Percentiles rank a stretch among this genome's conserved stretches.
These are phyloP conservation scores for Diaporthe vexans DNA, from an alignment of 2,329 filamentous ascomycete species.

Conservation along the genomic window DNA sequence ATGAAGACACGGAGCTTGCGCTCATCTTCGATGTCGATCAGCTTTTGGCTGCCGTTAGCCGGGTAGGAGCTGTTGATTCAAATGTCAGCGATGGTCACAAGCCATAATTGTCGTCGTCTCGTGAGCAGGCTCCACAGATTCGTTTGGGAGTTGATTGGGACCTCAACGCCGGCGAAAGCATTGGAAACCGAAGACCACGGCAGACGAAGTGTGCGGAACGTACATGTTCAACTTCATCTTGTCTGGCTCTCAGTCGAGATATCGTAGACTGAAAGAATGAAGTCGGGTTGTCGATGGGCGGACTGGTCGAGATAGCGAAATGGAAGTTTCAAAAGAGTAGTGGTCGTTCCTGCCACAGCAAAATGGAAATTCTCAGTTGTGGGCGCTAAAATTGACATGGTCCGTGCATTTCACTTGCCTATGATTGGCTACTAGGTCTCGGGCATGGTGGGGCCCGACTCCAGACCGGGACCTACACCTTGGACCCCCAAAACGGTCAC, in stretches of 20 bases:
- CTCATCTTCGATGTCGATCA: slow-evolving; percentile 99
- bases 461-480: slow-evolving; percentile 21
- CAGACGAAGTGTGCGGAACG: slow-evolving; percentile 13
- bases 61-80: slow-evolving; percentile 78
- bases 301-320: slow-evolving; percentile 34
- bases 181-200: background rate
- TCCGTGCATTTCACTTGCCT: slow-evolving; percentile 18
- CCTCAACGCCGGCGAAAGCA: background rate
- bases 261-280: slow-evolving; percentile 45
- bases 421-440: background rate
- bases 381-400: slow-evolving; percentile 41
- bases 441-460: background rate
- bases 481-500: background rate
- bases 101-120: slow-evolving; percentile 24
- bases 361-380: slow-evolving; percentile 41
- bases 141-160: background rate
- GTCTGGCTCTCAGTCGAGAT: slow-evolving; percentile 57
- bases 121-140: slow-evolving; percentile 25
- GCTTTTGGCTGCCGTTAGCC: slow-evolving; percentile 99
- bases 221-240: slow-evolving; percentile 71
- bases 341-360: slow-evolving; percentile 26
- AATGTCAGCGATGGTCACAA: slow-evolving; percentile 33
- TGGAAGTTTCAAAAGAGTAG: slow-evolving; percentile 34
- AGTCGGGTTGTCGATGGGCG: slow-evolving; percentile 46
- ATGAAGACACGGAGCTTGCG: slow-evolving; percentile 99